Evolutionary conservation across 345 rosid species (phyloP).

Genomic region (Euphorbia pulcherrima): DNA sequence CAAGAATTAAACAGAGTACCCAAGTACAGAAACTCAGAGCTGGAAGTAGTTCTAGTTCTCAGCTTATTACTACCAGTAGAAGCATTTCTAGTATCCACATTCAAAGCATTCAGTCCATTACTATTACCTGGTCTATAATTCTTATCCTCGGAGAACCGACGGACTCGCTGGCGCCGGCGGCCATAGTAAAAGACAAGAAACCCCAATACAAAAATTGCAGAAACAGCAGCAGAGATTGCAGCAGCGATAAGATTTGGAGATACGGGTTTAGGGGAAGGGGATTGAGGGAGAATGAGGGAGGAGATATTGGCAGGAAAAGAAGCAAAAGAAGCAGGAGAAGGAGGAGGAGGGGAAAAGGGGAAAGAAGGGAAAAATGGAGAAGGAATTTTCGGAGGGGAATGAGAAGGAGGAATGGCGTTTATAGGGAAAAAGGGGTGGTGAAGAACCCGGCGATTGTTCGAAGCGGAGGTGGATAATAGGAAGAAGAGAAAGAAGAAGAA

Average conservation of each 20-base stretch:
- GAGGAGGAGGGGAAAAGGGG: constrained; percentile 64
- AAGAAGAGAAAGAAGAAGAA: constrained; percentile 25
- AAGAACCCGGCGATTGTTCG: constrained; percentile 56
- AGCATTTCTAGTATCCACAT: constrained; percentile 11
- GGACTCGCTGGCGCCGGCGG: constrained; percentile 36
- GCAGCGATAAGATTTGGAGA: constrained; percentile 49
- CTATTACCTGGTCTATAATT: constrained; percentile 31
- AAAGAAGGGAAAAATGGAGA: constrained; percentile 76
- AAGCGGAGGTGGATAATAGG: constrained; percentile 19
- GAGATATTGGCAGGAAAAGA: constrained; percentile 95
- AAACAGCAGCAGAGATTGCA: constrained; percentile 46
- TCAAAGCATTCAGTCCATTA: constrained; percentile 8
- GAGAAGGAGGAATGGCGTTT: constrained; percentile 43
- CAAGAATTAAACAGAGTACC: constrained; percentile 61
- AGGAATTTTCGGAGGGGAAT: constrained; percentile 41
- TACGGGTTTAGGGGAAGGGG: constrained; percentile 37
- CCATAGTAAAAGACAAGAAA: constrained; percentile 42
- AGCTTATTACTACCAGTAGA: constrained; percentile 33
- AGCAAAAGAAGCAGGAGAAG: constrained; percentile 58
- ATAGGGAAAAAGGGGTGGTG: constrained; percentile 67
- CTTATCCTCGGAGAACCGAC: constrained; percentile 41
- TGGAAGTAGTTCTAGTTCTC: constrained; percentile 37
- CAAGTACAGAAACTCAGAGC: constrained; percentile 87
- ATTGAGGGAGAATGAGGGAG: constrained; percentile 69
- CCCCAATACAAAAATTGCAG: constrained; percentile 30